A percentile compares a stretch with the other conserved stretches of the same genome.
Evolutionary conservation across 305 asterid genomes (phyloP).

Genomic region (Fraxinus platypoda): DNA sequence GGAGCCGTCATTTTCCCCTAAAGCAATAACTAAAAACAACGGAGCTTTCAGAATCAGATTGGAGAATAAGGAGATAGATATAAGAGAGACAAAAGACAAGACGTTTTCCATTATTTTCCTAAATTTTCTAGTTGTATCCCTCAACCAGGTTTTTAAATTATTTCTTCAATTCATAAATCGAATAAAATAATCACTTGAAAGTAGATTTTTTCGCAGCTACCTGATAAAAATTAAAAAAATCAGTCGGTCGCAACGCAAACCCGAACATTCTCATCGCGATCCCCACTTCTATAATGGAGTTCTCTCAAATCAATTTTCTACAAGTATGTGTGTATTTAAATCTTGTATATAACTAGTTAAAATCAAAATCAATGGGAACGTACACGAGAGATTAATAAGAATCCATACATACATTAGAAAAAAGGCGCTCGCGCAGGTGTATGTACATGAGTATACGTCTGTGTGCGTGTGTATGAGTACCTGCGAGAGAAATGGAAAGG

Average conservation of each 20-base stretch:
- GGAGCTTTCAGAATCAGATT: not conserved
- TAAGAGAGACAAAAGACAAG: not conserved
- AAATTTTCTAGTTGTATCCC: not conserved
- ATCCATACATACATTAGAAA: not conserved
- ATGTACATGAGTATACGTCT: not conserved
- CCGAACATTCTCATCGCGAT: not conserved
- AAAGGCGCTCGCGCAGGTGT: not conserved
- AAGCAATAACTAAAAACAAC: not conserved
- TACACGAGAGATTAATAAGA: not conserved
- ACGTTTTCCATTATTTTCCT: not conserved
- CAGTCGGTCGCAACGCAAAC: not conserved
- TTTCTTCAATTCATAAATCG: not conserved
- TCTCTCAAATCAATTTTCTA: not conserved
- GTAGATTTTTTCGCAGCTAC: not conserved
- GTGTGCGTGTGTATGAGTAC: not conserved
- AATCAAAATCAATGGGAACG: not conserved
- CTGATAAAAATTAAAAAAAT: not conserved
- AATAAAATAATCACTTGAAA: not conserved
- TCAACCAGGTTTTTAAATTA: not conserved
- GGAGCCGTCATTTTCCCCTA: not conserved
- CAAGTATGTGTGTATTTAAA: not conserved
- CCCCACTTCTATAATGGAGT: not conserved
- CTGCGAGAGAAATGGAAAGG: conserved; percentile 60
- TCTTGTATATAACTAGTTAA: not conserved
- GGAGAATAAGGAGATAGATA: not conserved